These are phyloP conservation scores for Diplogelasinospora grovesii DNA, from an alignment of 495 filamentous ascomycete genomes.

Conservation along the genomic window DNA sequence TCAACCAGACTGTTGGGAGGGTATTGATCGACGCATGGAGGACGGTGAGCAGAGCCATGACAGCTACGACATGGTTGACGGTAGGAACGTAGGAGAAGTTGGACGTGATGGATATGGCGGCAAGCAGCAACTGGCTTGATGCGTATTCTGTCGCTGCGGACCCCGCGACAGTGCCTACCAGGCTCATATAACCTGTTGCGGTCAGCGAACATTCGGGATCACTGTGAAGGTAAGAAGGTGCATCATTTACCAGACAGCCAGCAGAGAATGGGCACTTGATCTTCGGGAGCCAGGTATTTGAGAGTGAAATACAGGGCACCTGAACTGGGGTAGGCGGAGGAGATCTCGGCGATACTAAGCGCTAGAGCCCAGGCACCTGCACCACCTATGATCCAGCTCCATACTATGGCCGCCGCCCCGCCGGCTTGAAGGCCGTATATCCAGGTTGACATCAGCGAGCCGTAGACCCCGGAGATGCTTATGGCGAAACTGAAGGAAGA, in stretches of 20 bases:
- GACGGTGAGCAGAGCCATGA: conserved; percentile 54
- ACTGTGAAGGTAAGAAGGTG: neutral
- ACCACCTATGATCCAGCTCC: conserved; percentile 61
- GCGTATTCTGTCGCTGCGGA: conserved; percentile 63
- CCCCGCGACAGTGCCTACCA: conserved; percentile 59
- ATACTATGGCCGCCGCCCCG: conserved; percentile 53
- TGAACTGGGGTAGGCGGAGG: conserved; percentile 53
- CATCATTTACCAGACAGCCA: conserved; percentile 36
- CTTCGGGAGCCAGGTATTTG: conserved; percentile 34
- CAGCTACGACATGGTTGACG: conserved; percentile 46
- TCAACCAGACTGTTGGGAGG: conserved; percentile 55
- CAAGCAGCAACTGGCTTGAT: conserved; percentile 60
- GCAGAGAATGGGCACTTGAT: conserved; percentile 38
- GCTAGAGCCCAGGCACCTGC: conserved; percentile 58
- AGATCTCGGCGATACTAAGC: conserved; percentile 49
- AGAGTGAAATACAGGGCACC: conserved; percentile 48
- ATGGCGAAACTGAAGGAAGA: conserved; percentile 60
- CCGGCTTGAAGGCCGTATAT: conserved; percentile 54
- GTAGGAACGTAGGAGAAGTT: conserved; percentile 50
- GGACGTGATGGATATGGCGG: conserved; percentile 56
- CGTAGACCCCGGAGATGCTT: conserved; percentile 54
- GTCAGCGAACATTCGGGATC: neutral
- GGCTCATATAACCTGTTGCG: conserved; percentile 55
- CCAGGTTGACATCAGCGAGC: conserved; percentile 56
- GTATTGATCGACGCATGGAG: conserved; percentile 52